Evolutionary conservation across 352 stramenopile genomes (phyloP).

Genomic region (Pythium oligandrum): DNA sequence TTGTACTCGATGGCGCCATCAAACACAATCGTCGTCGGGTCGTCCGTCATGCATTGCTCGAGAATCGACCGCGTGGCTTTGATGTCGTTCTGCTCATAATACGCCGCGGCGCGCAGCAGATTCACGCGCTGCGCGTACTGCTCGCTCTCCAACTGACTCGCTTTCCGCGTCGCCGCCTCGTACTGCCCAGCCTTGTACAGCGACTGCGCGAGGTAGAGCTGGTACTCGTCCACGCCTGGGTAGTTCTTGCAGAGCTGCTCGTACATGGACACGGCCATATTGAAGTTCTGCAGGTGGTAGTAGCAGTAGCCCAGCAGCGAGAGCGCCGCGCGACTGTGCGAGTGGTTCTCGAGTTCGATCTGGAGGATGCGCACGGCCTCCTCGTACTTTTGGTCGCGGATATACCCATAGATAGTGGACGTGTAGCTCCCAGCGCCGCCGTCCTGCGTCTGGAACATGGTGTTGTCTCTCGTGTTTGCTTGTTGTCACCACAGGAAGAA

Average conservation of each 20-base stretch:
- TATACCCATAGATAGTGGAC: conserved; percentile 92
- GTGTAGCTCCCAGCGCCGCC: conserved; percentile 83
- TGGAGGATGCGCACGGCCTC: conserved; percentile 91
- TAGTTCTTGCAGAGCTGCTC: conserved; percentile 92
- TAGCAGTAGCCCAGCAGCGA: conserved; percentile 97
- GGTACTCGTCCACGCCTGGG: conserved; percentile 94
- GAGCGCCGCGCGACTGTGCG: conserved; percentile 87
- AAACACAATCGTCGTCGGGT: conserved; percentile 90
- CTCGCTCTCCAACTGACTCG: conserved; percentile 78
- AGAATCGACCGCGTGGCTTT: conserved; percentile 87
- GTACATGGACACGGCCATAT: conserved; percentile 90
- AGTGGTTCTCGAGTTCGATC: conserved; percentile 92
- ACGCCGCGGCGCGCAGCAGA: conserved; percentile 87
- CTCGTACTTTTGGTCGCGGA: conserved; percentile 92
- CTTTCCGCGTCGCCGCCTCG: conserved; percentile 70
- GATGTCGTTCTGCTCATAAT: conserved; percentile 96
- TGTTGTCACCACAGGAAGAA: no score
- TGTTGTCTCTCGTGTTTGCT: background rate
- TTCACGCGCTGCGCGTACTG: conserved; percentile 85
- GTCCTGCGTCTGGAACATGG: conserved; percentile 67
- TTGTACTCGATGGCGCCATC: conserved; percentile 83
- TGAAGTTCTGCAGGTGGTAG: conserved; percentile 95
- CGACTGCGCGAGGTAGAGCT: conserved; percentile 93
- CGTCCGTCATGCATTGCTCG: conserved; percentile 89
- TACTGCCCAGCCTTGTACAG: conserved; percentile 91